Conservation (phyloP, 495 filamentous ascomycete species). For the Penicillium cosmopolitanum region DNA sequence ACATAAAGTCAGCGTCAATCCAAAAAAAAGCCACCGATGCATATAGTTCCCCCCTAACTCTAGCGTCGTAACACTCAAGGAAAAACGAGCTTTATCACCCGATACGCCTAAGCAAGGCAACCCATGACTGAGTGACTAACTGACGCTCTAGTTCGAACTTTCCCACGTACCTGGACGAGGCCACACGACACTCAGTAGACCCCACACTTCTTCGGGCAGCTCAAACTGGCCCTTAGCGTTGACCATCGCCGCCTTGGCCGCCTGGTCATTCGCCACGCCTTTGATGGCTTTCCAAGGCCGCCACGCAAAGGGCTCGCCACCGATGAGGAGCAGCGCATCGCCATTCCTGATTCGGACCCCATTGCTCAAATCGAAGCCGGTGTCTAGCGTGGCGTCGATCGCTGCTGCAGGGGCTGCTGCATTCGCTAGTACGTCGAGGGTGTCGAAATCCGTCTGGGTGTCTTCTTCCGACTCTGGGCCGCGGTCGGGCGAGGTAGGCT, state of each 20-base stretch:
- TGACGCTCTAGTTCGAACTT: conserved; percentile 7
- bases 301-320: conserved; percentile 88
- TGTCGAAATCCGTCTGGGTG: conserved; percentile 74
- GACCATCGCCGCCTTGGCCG: conserved; percentile 53
- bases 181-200: conserved; percentile 77
- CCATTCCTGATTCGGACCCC: conserved; percentile 68
- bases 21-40: neutral
- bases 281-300: conserved; percentile 65
- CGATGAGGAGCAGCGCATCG: conserved; percentile 72
- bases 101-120: neutral
- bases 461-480: conserved; percentile 62
- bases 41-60: neutral
- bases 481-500: conserved; percentile 54
- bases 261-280: conserved; percentile 29
- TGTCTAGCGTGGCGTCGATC: conserved; percentile 74
- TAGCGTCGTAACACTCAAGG: conserved; percentile 6
- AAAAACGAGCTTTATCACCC: conserved; percentile 3
- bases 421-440: conserved; percentile 78
- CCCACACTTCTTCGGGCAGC: conserved; percentile 70
- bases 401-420: conserved; percentile 75
- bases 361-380: conserved; percentile 83
- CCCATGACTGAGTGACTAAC: conserved; percentile 10
- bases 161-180: conserved; percentile 80
- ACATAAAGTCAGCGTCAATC: conserved; percentile 21
- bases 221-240: conserved; percentile 85